These are phyloP conservation scores for Apiotrichum laibachii DNA, from an alignment of 1,284 basidiomycete species.

Conservation along the genomic window DNA sequence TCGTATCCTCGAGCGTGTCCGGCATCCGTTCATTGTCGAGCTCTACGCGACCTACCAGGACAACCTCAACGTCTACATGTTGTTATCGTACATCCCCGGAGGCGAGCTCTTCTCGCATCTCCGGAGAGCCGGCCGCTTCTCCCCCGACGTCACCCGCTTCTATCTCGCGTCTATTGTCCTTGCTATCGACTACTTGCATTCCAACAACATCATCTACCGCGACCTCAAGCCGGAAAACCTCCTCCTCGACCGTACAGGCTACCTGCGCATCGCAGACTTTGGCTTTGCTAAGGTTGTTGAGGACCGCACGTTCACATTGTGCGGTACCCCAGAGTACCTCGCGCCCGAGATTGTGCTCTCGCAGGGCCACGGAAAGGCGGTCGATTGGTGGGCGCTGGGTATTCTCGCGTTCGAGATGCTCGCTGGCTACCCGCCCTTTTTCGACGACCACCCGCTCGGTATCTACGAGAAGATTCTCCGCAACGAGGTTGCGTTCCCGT, in stretches of 20 bases:
- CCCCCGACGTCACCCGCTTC: conserved; percentile 56
- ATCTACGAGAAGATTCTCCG: conserved; percentile 54
- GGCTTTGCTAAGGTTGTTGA: conserved; percentile 56
- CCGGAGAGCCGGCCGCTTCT: conserved; percentile 53
- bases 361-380: conserved; percentile 56
- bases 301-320: conserved; percentile 53
- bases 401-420: conserved; percentile 56
- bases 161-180: conserved; percentile 56
- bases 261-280: conserved; percentile 56
- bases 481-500: conserved; percentile 53
- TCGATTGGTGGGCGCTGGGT: conserved; percentile 57
- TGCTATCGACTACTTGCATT: conserved; percentile 55
- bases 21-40: conserved; percentile 60
- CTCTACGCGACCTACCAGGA: conserved; percentile 55
- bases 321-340: conserved; percentile 55
- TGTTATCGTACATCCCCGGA: conserved; percentile 56
- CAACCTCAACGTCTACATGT: conserved; percentile 57
- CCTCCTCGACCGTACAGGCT: conserved; percentile 52
- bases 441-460: conserved; percentile 52
- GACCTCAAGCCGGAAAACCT: conserved; percentile 58
- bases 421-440: conserved; percentile 53
- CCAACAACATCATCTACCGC: conserved; percentile 55
- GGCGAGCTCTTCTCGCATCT: conserved; percentile 57
- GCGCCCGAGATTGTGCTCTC: conserved; percentile 54
- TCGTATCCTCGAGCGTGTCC: conserved; percentile 55